These are phyloP conservation scores for Medicago lupulina DNA, from an alignment of 306 rosid species.

Conservation along the genomic window DNA sequence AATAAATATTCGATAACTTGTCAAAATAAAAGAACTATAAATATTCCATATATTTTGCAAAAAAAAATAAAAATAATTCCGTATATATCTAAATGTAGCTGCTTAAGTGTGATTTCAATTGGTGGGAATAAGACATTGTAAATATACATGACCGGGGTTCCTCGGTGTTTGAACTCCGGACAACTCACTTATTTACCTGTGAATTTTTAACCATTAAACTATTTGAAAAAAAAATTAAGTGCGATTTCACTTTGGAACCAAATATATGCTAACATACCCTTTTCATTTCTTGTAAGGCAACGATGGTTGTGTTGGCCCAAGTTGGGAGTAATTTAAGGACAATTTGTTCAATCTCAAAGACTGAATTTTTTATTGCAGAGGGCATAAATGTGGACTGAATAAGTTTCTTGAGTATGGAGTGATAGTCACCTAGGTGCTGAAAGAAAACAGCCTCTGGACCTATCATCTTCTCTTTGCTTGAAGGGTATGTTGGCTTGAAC, in stretches of 20 bases:
- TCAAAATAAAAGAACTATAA: too few relatives aligned
- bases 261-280: neutral
- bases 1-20: neutral
- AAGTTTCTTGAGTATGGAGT: constrained; percentile 1
- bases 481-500: constrained; percentile 5
- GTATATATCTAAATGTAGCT: neutral
- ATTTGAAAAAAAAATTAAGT: too few relatives aligned
- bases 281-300: neutral
- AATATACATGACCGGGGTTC: too few relatives aligned
- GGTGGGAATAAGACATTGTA: too few relatives aligned
- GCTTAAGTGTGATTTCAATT: too few relatives aligned
- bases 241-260: neutral
- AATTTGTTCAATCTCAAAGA: neutral
- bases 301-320: neutral
- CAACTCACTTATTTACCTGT: too few relatives aligned
- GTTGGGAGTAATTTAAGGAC: neutral
- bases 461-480: neutral
- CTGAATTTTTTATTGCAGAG: neutral
- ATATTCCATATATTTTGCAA: too few relatives aligned
- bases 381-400: neutral
- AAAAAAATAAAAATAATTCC: too few relatives aligned
- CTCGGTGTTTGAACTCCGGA: too few relatives aligned
- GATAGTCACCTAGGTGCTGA: constrained; percentile 2
- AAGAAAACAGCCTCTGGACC: constrained; percentile 2
- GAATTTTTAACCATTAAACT: too few relatives aligned